Conservation (phyloP, 495 filamentous ascomycete species). For the Penicillium arizonense region DNA sequence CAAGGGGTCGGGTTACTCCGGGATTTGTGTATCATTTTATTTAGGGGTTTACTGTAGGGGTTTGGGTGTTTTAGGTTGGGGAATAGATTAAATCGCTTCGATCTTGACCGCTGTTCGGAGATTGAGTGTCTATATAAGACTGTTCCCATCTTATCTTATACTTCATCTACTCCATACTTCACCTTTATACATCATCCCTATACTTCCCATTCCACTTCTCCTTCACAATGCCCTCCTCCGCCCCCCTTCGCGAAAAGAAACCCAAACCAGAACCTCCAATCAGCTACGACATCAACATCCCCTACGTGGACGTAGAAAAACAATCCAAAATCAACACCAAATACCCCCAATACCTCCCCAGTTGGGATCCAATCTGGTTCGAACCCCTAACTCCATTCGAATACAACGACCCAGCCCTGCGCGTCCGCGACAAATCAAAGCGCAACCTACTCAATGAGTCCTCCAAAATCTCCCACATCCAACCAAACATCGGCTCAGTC, state of each 20-base stretch:
- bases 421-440: constrained; percentile 54
- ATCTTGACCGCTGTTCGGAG: no score
- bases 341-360: constrained; percentile 61
- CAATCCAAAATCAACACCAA: constrained; percentile 41
- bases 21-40: constrained; percentile 3
- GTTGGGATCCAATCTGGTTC: constrained; percentile 63
- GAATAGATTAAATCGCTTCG: no score
- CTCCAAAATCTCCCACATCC: constrained; percentile 59
- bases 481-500: constrained; percentile 69
- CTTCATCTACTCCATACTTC: constrained; percentile 1
- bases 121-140: no score
- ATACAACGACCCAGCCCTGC: constrained; percentile 58
- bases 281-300: constrained; percentile 58
- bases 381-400: constrained; percentile 57
- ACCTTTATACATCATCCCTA: constrained; percentile 3
- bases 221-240: constrained; percentile 37
- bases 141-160: no score
- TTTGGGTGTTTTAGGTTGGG: no score
- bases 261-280: constrained; percentile 43
- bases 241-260: constrained; percentile 31
- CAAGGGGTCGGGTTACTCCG: constrained; percentile 14
- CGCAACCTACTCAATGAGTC: constrained; percentile 50
- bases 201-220: background rate
- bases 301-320: constrained; percentile 45
- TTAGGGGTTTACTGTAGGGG: no score